Base-by-base conservation (phyloP, 2,329 filamentous ascomycete species). In the Monilinia fructigena region DNA sequence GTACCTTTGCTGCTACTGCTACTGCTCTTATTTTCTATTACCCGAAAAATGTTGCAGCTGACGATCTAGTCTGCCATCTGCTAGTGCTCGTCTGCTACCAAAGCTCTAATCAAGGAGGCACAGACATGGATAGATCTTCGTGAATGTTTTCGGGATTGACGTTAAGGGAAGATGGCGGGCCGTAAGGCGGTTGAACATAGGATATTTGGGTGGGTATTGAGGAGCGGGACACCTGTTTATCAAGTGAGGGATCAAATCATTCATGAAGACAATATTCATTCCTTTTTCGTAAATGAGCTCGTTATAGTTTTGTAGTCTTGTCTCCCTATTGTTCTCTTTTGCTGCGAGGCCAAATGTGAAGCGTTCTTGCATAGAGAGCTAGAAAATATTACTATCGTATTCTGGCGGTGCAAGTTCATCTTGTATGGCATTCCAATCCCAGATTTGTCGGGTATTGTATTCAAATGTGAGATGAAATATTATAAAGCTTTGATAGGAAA, bases 151-250 rank as follows among this genome's bases (percentile, higher is more conserved):
- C 11, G n/a, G 20, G 45, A 20, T 23, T 7, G 45, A 48, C 20
- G 20, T 48, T 23, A 20, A n/a, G 45, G 20, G 18, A 11, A 7
- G 20, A 48, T 48, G 20, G n/a, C 10, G 18, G 18, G 20, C n/a
- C 23, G 45, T 3, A 20, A n/a, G 45, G n/a, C 6, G 20, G 20
- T 48, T 48, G 18, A 6, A 11, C 8, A n/a, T 48, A 20, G 6
- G 66, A 14, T 73, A 80, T 76, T 0, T 78, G 79, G 18, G 31
- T n/a, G 10, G 59, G 20, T 23, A 53, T 48, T 53, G 31, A 12
- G n/a, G n/a, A 5, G 35, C 3, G 55, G 35, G 20, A 20, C 40
- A 56, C 31, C 10, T 23, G 4, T 3, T 40, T 42, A 28, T 38
- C 20, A 62, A 62, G 31, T 31, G 59, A 18, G 59, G 20, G 7